These are phyloP conservation scores for Candida pseudocylindracea DNA, from an alignment of 1,139 yeast species.

Conservation along the genomic window DNA sequence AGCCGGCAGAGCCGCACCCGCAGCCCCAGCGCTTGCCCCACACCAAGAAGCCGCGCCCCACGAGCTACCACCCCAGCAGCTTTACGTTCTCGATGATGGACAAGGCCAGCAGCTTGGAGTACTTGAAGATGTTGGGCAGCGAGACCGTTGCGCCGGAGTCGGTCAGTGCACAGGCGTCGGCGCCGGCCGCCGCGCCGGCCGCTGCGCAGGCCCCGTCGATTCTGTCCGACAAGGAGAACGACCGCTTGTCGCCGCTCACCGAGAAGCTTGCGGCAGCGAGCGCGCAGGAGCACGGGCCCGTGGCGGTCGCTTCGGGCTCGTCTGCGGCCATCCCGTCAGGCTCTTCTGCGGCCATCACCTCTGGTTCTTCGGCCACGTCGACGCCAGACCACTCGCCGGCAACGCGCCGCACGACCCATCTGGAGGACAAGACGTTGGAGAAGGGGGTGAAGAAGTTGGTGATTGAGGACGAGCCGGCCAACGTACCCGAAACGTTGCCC, in stretches of 20 bases:
- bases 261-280: too few species aligned
- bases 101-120: slow-evolving; percentile 7
- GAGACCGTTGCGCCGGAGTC: slow-evolving; percentile 6
- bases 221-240: slow-evolving; percentile 20
- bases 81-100: slow-evolving; percentile 14
- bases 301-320: too few species aligned
- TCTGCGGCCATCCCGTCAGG: too few species aligned
- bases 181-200: too few species aligned
- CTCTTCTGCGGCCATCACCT: too few species aligned
- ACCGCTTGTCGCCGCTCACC: slow-evolving; percentile 9
- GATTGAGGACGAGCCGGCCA: neutral
- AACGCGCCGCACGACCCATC: slow-evolving; percentile 1
- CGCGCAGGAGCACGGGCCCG: too few species aligned
- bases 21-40: slow-evolving; percentile 2
- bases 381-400: neutral
- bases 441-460: slow-evolving; percentile 1
- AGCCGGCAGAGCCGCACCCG: neutral
- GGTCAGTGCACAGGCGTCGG: slow-evolving; percentile 14
- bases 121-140: slow-evolving; percentile 6
- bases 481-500: slow-evolving; percentile 7
- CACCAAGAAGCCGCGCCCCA: slow-evolving; percentile 47
- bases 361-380: too few species aligned
- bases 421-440: neutral
- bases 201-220: slow-evolving; percentile 12
- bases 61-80: slow-evolving; percentile 55